Percentiles rank a stretch among this genome's conserved stretches.
Evolutionary conservation across 768 basidiomycete species (phyloP).

Genomic region (Leccinum imitatum): DNA sequence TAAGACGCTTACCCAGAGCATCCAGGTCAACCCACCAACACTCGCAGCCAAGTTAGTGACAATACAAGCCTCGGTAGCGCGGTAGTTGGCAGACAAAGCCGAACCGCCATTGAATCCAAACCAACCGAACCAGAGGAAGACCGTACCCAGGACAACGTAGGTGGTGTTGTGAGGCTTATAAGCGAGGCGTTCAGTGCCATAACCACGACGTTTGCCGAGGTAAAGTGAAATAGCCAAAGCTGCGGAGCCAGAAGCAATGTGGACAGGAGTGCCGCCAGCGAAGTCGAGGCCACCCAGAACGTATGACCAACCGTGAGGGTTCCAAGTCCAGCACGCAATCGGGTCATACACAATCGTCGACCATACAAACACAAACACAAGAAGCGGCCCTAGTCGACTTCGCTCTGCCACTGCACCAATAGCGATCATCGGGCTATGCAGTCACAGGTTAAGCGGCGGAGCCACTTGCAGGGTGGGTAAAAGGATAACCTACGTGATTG

Average conservation of each 20-base stretch:
- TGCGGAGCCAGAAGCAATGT: conserved; percentile 91
- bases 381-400: conserved; percentile 76
- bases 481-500: conserved; percentile 62
- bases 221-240: conserved; percentile 90
- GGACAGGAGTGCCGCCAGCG: conserved; percentile 95
- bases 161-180: conserved; percentile 95
- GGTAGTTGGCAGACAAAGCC: conserved; percentile 84
- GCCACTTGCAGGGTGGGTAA: neutral
- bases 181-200: conserved; percentile 84
- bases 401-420: conserved; percentile 93
- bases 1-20: conserved; percentile 66
- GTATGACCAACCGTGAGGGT: conserved; percentile 72
- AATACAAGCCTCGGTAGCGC: conserved; percentile 86
- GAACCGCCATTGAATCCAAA: conserved; percentile 95
- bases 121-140: conserved; percentile 95
- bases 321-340: conserved; percentile 97
- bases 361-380: conserved; percentile 93
- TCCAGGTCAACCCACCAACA: conserved; percentile 89
- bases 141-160: conserved; percentile 91
- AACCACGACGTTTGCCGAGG: conserved; percentile 88
- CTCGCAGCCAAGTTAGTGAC: conserved; percentile 91
- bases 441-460: conserved; percentile 15
- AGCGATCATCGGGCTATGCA: conserved; percentile 73
- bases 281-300: conserved; percentile 85
- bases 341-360: conserved; percentile 88